These are phyloP conservation scores for Paramecium tetraurelia DNA, from an alignment of 73 alveolate genomes.

Conservation along the genomic window DNA sequence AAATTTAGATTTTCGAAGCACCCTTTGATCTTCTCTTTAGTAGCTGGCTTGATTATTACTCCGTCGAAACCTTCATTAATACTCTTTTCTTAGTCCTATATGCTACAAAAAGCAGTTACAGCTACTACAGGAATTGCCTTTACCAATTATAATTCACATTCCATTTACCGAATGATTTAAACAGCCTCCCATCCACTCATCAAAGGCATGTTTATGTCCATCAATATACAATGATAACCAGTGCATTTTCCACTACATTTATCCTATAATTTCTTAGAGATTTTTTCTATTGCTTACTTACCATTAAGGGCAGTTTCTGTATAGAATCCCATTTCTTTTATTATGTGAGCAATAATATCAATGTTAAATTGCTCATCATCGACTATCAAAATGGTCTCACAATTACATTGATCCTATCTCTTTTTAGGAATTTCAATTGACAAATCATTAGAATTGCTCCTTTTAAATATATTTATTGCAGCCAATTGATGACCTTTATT, in stretches of 20 bases:
- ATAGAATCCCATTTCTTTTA: neutral
- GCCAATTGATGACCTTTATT: neutral
- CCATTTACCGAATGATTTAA: conserved; percentile 18
- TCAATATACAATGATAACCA: neutral
- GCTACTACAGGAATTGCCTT: conserved; percentile 17
- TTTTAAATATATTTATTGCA: neutral
- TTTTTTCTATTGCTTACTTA: neutral
- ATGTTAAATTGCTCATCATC: conserved; percentile 27
- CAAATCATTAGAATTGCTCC: neutral
- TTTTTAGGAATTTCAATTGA: neutral
- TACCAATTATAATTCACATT: neutral
- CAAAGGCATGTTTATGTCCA: conserved; percentile 11
- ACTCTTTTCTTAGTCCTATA: neutral
- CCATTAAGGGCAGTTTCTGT: conserved; percentile 29
- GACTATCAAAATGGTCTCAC: neutral
- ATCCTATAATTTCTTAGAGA: neutral
- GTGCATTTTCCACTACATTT: conserved; percentile 24
- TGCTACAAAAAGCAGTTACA: conserved; percentile 40
- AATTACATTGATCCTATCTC: neutral
- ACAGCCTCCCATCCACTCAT: conserved; percentile 50
- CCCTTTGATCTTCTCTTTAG: neutral
- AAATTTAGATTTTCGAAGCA: neutral
- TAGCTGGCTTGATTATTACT: conserved; percentile 27
- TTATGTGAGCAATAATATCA: neutral
- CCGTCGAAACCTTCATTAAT: conserved; percentile 16